A percentile compares a stretch with the other conserved stretches of the same genome.
Conservation (phyloP, 306 rosid species). For the Quercus variabilis region DNA sequence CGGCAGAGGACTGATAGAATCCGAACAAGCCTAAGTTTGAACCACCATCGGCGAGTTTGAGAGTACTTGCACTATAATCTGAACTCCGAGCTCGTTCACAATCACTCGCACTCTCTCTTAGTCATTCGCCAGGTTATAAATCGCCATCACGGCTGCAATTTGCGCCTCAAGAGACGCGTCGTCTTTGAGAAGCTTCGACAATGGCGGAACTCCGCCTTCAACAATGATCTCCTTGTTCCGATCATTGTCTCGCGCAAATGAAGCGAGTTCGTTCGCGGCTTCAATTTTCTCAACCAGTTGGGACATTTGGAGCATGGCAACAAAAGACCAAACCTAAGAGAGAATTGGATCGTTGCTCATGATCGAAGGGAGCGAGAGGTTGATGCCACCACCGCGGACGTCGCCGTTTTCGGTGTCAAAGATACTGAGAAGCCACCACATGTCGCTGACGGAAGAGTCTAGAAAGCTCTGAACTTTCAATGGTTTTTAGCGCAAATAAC, state of each 20-base stretch:
- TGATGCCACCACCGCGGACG: slow-evolving; percentile 30
- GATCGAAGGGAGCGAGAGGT: slow-evolving; percentile 56
- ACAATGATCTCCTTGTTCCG: slow-evolving; percentile 67
- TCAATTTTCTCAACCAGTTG: slow-evolving; percentile 54
- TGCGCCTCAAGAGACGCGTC: slow-evolving; percentile 45
- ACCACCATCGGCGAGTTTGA: slow-evolving; percentile 53
- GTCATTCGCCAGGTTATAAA: slow-evolving; percentile 46
- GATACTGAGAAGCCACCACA: slow-evolving; percentile 62
- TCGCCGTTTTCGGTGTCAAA: slow-evolving; percentile 39
- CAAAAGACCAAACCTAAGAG: slow-evolving; percentile 76
- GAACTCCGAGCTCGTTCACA: slow-evolving; percentile 50
- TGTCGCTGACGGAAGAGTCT: slow-evolving; percentile 63
- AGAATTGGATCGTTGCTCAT: slow-evolving; percentile 77
- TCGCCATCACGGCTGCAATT: slow-evolving; percentile 48
- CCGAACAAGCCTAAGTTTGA: slow-evolving; percentile 30
- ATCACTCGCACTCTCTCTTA: slow-evolving; percentile 46
- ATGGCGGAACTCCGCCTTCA: slow-evolving; percentile 57
- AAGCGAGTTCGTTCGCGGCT: slow-evolving; percentile 56
- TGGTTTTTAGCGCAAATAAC: no score
- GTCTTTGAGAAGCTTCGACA: slow-evolving; percentile 65
- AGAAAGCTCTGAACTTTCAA: slow-evolving; percentile 29
- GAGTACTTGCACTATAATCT: slow-evolving; percentile 53
- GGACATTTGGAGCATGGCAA: slow-evolving; percentile 67
- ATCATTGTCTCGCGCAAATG: slow-evolving; percentile 58
- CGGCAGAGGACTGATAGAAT: no score